Percentiles rank a stretch among this genome's conserved stretches.
Evolutionary conservation across 176 grass and related monocot species (phyloP).

Genomic region (Echinochloa phyllopogon): DNA sequence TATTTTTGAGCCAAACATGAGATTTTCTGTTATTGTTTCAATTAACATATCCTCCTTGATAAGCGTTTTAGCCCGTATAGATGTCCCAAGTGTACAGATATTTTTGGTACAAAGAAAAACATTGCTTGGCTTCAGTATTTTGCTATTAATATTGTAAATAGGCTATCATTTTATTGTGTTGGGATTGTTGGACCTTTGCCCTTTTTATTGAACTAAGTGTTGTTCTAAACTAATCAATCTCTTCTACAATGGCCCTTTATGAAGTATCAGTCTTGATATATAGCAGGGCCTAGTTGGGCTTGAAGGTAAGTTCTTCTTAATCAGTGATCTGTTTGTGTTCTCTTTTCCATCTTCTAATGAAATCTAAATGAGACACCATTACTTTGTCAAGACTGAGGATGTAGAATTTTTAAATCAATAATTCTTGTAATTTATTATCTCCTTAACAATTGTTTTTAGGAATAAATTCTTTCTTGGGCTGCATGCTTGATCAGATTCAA

Average conservation of each 20-base stretch:
- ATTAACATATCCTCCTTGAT: not conserved
- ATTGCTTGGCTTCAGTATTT: not conserved
- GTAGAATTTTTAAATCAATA: not conserved
- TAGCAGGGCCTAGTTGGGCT: constrained; percentile 55
- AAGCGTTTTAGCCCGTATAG: not conserved
- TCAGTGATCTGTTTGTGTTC: constrained; percentile 21
- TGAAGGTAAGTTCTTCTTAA: constrained; percentile 59
- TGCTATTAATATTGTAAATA: constrained; percentile 3
- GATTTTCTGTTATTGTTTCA: not conserved
- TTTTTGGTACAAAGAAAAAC: not conserved
- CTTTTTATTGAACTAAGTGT: constrained; percentile 35
- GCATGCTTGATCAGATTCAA: not conserved
- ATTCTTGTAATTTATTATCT: not conserved
- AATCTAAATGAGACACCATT: constrained; percentile 2
- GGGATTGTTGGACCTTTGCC: not conserved
- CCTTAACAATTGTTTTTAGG: not conserved
- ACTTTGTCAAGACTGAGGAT: not conserved
- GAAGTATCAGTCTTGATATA: constrained; percentile 56
- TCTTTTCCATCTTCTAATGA: constrained; percentile 29
- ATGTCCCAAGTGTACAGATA: not conserved
- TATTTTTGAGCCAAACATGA: constrained; percentile 14
- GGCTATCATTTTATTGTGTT: not conserved
- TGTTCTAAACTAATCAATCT: constrained; percentile 52
- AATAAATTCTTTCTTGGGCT: not conserved
- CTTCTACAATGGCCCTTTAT: constrained; percentile 48